Evolutionary conservation across 768 basidiomycete genomes (phyloP).

Genomic region (Tricholoma saponaceum): DNA sequence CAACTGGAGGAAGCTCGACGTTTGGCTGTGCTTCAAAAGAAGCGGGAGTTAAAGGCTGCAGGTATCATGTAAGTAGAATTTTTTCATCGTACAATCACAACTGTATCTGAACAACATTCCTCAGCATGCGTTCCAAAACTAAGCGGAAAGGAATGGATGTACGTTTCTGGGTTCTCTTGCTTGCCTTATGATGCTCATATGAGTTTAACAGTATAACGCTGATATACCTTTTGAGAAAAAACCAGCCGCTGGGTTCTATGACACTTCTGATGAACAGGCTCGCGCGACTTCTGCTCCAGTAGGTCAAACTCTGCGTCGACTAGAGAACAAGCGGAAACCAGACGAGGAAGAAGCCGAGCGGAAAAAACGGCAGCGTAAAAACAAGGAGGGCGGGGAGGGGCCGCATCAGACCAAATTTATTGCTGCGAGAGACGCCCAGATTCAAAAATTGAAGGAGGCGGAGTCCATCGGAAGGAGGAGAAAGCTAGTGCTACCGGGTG

Average conservation of each 20-base stretch:
- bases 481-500: conserved; percentile 77
- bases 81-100: conserved; percentile 2
- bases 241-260: conserved; percentile 93
- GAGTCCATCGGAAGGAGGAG: conserved; percentile 89
- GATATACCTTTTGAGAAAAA: conserved; percentile 99
- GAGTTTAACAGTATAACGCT: conserved; percentile 76
- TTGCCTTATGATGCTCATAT: conserved; percentile 4
- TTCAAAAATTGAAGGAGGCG: conserved; percentile 96
- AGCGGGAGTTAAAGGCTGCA: conserved; percentile 94
- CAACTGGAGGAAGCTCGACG: conserved; percentile 95
- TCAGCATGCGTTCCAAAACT: conserved; percentile 86
- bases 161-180: conserved; percentile 25
- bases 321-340: conserved; percentile 93
- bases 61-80: conserved; percentile 78
- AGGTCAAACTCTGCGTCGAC: conserved; percentile 84
- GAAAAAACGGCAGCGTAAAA: conserved; percentile 81
- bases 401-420: conserved; percentile 90
- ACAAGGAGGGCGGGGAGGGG: conserved; percentile 51
- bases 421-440: conserved; percentile 95
- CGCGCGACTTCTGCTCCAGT: conserved; percentile 84
- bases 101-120: background rate
- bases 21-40: conserved; percentile 94
- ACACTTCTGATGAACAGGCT: conserved; percentile 91
- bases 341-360: conserved; percentile 93
- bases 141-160: conserved; percentile 99